A percentile compares a stretch with the other conserved stretches of the same genome.
These are phyloP conservation scores for Melocanna baccifera DNA, from an alignment of 176 grass and related monocot genomes.

Conservation along the genomic window DNA sequence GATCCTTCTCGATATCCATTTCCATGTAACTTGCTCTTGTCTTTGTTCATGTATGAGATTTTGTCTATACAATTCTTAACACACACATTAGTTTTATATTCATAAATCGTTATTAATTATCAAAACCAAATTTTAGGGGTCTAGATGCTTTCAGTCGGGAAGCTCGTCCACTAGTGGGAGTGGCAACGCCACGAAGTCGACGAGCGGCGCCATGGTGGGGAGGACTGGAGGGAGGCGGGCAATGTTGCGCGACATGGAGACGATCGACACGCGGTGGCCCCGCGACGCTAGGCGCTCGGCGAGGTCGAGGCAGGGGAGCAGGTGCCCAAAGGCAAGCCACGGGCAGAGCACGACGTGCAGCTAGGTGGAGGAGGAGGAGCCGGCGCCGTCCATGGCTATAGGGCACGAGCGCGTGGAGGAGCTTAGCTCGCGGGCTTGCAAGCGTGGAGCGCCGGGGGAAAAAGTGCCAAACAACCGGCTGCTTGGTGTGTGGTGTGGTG, in stretches of 20 bases:
- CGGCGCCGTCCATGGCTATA: not conserved
- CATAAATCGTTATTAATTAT: no score
- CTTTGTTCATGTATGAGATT: no score
- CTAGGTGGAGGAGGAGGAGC: not conserved
- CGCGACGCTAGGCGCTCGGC: not conserved
- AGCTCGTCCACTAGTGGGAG: constrained; percentile 17
- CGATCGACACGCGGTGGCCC: constrained; percentile 28
- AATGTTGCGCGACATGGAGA: constrained; percentile 14
- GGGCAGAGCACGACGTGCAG: constrained; percentile 30
- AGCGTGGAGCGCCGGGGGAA: no score
- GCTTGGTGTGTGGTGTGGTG: no score
- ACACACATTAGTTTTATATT: no score
- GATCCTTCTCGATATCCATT: no score
- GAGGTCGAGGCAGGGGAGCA: constrained; percentile 27
- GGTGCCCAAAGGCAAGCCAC: constrained; percentile 32
- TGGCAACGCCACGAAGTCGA: constrained; percentile 22
- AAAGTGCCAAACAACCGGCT: no score
- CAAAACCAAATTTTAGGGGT: no score
- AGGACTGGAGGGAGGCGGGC: not conserved
- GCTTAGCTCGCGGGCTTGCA: no score
- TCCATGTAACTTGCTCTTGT: no score
- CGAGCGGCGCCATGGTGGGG: not conserved
- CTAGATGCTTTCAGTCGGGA: no score
- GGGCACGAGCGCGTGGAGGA: not conserved
- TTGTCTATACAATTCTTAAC: no score